Conservation (phyloP, 768 basidiomycete genomes). For the Erythrobasidium yunnanense region DNA sequence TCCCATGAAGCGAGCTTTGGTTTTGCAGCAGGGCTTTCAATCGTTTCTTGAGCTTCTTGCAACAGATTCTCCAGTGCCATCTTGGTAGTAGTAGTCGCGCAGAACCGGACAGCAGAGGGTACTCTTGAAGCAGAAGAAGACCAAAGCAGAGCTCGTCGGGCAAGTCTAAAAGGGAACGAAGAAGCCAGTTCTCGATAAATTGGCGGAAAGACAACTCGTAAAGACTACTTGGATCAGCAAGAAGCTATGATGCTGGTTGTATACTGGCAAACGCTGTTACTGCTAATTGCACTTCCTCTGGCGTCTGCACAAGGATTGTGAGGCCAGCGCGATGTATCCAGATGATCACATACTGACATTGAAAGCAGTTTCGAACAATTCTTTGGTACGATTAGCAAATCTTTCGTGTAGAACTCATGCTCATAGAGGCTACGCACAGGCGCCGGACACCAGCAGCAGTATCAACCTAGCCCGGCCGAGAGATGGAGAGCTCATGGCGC, state of each 20-base stretch:
- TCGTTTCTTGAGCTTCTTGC: not conserved
- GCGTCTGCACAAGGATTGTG: slow-evolving; percentile 12
- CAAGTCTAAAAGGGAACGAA: no score
- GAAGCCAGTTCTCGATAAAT: no score
- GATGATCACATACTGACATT: not conserved
- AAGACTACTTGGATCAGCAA: no score
- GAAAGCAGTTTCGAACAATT: slow-evolving; percentile 9
- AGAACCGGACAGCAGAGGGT: no score
- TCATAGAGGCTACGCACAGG: not conserved
- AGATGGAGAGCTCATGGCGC: slow-evolving; percentile 14
- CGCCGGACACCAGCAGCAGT: slow-evolving; percentile 12
- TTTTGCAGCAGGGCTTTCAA: not conserved
- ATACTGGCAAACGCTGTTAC: no score
- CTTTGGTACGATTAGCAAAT: not conserved
- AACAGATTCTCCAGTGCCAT: not conserved
- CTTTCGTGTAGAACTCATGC: not conserved
- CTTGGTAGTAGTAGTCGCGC: no score
- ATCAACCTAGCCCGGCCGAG: slow-evolving; percentile 11
- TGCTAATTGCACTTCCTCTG: no score
- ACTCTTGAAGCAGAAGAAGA: no score
- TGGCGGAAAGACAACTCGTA: no score
- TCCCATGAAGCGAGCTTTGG: slow-evolving; percentile 17
- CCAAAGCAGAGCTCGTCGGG: no score
- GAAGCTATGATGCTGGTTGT: no score
- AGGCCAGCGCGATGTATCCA: not conserved